Evolutionary conservation across 257 asterid genomes (phyloP).

Genomic region (Buddleja alternifolia): DNA sequence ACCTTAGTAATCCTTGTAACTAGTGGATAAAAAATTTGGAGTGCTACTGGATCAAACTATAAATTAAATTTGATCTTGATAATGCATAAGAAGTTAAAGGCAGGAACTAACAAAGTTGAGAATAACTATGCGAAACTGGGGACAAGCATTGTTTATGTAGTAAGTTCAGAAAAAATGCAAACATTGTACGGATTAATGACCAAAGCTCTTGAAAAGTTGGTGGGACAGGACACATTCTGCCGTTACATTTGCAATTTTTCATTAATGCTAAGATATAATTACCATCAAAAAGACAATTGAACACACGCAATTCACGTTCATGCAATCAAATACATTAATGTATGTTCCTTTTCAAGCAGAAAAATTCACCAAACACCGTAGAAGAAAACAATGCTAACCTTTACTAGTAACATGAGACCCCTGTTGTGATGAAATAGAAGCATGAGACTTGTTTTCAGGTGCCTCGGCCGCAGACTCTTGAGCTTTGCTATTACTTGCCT

Average conservation of each 20-base stretch:
- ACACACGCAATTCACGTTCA: not conserved
- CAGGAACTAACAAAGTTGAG: not conserved
- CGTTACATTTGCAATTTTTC: not conserved
- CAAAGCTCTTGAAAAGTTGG: not conserved
- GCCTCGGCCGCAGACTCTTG: slow-evolving; percentile 40
- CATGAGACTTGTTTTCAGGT: slow-evolving; percentile 49
- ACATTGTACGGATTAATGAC: not conserved
- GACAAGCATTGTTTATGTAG: not conserved
- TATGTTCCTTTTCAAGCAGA: not conserved
- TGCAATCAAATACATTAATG: slow-evolving; percentile 3
- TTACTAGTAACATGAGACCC: slow-evolving; percentile 27
- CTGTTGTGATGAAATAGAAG: slow-evolving; percentile 42
- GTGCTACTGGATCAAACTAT: not conserved
- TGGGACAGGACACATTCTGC: not conserved
- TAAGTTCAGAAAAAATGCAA: not conserved
- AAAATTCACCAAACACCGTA: not conserved
- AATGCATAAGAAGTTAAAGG: not conserved
- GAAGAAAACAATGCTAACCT: slow-evolving; percentile 28
- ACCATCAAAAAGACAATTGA: slow-evolving; percentile 20
- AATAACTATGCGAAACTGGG: not conserved
- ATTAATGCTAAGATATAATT: not conserved
- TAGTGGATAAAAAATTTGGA: not conserved
- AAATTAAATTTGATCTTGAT: slow-evolving; percentile 5
- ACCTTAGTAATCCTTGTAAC: not conserved
- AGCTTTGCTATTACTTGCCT: slow-evolving; percentile 55